A percentile compares a stretch with the other conserved stretches of the same genome.
Conservation (phyloP, 305 asterid genomes). For the Nicotiana rustica region DNA sequence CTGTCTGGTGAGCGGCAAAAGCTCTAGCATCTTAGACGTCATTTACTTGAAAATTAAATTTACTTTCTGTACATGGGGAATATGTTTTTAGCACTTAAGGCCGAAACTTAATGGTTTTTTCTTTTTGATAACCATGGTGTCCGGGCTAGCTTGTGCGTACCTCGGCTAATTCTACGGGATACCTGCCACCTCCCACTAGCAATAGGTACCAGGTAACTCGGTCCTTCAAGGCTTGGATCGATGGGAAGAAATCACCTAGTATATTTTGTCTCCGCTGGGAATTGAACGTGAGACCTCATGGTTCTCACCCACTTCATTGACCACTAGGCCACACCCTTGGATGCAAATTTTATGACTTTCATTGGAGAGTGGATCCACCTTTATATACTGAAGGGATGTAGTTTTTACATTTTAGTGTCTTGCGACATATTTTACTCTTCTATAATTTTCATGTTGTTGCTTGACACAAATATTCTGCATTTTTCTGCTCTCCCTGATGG, state of each 20-base stretch:
- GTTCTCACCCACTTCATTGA: too few species aligned
- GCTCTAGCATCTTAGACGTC: constrained; percentile 3
- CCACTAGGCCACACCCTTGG: too few species aligned
- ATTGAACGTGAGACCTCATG: too few species aligned
- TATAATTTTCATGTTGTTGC: constrained; percentile 12
- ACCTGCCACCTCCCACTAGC: too few species aligned
- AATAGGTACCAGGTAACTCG: too few species aligned
- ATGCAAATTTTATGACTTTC: background rate
- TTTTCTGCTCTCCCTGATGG: constrained; percentile 6
- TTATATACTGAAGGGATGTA: constrained; percentile 24
- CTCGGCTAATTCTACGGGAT: too few species aligned
- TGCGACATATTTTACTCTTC: background rate
- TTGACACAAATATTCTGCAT: background rate
- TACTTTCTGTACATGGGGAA: background rate
- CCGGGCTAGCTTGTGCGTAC: too few species aligned
- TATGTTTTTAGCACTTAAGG: background rate
- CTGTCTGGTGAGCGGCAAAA: constrained; percentile 13
- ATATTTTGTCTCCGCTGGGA: too few species aligned
- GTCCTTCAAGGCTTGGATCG: too few species aligned
- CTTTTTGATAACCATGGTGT: too few species aligned
- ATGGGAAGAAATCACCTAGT: too few species aligned
- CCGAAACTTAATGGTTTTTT: background rate
- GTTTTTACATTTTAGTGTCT: background rate
- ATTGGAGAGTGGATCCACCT: background rate
- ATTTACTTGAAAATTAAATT: background rate